These are phyloP conservation scores for Posidonia australis DNA, from an alignment of 106 monocot species.

Conservation along the genomic window DNA sequence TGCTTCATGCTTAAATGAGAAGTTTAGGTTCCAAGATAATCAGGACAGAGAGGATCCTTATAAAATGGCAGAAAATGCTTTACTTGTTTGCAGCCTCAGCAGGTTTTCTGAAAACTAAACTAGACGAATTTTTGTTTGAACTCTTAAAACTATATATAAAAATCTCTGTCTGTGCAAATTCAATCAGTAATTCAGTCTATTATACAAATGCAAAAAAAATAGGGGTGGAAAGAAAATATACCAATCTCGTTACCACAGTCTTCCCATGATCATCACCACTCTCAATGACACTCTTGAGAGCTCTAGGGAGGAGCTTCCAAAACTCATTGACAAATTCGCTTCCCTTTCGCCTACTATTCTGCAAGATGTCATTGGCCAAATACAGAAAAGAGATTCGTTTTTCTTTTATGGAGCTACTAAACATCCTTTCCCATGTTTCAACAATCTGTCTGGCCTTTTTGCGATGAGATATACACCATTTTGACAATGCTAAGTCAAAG, in stretches of 20 bases:
- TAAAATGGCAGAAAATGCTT: no score
- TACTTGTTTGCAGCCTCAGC: no score
- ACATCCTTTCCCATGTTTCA: slow-evolving; percentile 87
- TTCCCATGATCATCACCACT: slow-evolving; percentile 61
- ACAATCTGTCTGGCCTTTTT: slow-evolving; percentile 86
- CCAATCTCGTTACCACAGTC: slow-evolving; percentile 66
- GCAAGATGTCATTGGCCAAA: slow-evolving; percentile 92
- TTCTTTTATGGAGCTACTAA: slow-evolving; percentile 61
- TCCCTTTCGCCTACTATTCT: slow-evolving; percentile 90
- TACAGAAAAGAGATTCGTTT: slow-evolving; percentile 66
- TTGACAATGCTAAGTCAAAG: slow-evolving; percentile 51
- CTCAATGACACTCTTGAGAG: slow-evolving; percentile 46
- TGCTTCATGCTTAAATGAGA: no score
- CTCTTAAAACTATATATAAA: no score
- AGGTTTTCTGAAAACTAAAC: no score
- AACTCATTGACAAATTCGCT: slow-evolving; percentile 95
- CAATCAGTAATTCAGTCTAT: no score
- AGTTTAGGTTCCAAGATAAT: no score
- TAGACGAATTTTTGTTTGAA: no score
- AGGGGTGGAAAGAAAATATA: slow-evolving; percentile 22
- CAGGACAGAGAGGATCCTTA: no score
- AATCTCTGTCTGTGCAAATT: no score
- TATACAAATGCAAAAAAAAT: no score
- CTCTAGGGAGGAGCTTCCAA: slow-evolving; percentile 88
- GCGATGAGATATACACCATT: slow-evolving; percentile 89